Conservation (phyloP, 371 early-diverging fungal species). For the Apophysomyces trapeziformis region DNA sequence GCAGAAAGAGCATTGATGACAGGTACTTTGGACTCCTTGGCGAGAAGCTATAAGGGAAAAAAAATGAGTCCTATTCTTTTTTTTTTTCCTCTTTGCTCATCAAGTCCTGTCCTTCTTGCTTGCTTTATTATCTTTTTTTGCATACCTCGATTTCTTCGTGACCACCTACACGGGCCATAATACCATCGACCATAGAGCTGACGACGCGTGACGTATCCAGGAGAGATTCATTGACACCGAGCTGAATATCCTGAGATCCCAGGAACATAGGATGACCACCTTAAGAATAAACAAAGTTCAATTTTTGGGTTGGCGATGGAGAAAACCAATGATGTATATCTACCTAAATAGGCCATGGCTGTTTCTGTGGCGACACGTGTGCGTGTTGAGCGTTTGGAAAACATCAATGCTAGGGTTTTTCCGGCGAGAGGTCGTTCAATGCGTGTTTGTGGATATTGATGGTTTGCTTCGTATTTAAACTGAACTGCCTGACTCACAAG, state of each 20-base stretch:
- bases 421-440: conserved; percentile 69
- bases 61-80: no score
- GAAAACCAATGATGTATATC: neutral
- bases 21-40: conserved; percentile 87
- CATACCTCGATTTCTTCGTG: conserved; percentile 87
- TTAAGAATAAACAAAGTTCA: conserved; percentile 20
- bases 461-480: conserved; percentile 51
- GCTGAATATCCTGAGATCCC: conserved; percentile 91
- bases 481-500: conserved; percentile 46
- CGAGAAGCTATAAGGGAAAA: conserved; percentile 59
- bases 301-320: neutral
- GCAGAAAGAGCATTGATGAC: conserved; percentile 95
- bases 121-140: neutral
- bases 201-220: conserved; percentile 89
- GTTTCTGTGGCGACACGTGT: conserved; percentile 96
- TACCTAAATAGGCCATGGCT: conserved; percentile 84
- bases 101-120: no score
- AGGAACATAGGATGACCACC: conserved; percentile 96
- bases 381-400: conserved; percentile 93
- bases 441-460: conserved; percentile 33
- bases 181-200: conserved; percentile 91
- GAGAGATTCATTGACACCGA: conserved; percentile 92
- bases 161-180: conserved; percentile 90
- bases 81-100: no score
- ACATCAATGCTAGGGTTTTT: conserved; percentile 84